phyloP scores from a whole-genome alignment of 768 basidiomycete species.

The Clitopilus passeckerianus region DNA sequence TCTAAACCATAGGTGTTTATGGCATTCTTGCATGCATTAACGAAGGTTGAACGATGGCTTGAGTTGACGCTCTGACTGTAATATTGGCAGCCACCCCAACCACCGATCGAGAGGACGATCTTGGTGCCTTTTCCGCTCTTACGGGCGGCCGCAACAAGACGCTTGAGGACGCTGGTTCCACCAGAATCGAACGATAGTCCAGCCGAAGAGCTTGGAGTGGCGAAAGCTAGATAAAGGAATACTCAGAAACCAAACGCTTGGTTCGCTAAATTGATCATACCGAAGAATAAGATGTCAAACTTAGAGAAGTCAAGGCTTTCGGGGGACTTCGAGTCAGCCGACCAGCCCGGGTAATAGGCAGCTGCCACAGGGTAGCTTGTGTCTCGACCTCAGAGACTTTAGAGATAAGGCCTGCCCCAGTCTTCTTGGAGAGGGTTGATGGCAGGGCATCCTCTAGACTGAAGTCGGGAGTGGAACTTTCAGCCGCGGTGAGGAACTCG shows the following conservation, averaged over 20 bases:
- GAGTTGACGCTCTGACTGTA: constrained; percentile 55
- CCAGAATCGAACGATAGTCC: constrained; percentile 47
- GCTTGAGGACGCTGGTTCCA: constrained; percentile 44
- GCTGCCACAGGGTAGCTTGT: constrained; percentile 30
- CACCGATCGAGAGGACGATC: constrained; percentile 67
- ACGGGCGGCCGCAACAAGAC: constrained; percentile 54
- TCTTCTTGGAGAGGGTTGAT: constrained; percentile 36
- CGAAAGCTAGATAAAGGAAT: constrained; percentile 50
- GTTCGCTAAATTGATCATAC: constrained; percentile 21
- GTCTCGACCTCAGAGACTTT: constrained; percentile 12
- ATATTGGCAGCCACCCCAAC: constrained; percentile 67
- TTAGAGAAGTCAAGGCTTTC: constrained; percentile 56
- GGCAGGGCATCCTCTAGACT: constrained; percentile 42
- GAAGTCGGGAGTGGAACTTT: constrained; percentile 20
- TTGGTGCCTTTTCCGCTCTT: constrained; percentile 54
- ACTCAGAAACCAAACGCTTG: not conserved
- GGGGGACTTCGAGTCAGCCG: constrained; percentile 40
- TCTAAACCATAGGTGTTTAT: constrained; percentile 60
- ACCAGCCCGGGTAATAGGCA: constrained; percentile 52
- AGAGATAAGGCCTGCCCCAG: not conserved
- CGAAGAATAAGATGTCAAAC: constrained; percentile 66
- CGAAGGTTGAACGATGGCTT: constrained; percentile 50
- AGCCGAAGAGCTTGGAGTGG: constrained; percentile 54
- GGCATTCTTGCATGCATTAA: constrained; percentile 45
- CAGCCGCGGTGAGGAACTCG: constrained; percentile 30